A percentile compares a stretch with the other conserved stretches of the same genome.
These are phyloP conservation scores for Arctium minus DNA, from an alignment of 129 eudicot species.

Conservation along the genomic window DNA sequence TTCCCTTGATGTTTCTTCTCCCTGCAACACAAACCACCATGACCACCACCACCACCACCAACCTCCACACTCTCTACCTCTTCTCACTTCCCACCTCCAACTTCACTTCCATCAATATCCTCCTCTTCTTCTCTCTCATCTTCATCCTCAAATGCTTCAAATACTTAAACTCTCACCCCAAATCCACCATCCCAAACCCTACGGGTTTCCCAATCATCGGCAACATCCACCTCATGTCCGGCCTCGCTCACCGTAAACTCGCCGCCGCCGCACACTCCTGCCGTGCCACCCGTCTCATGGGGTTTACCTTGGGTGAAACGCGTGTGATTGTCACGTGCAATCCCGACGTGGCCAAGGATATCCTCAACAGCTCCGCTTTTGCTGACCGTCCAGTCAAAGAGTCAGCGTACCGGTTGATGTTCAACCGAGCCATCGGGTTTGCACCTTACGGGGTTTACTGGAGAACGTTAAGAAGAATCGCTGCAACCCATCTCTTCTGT, in stretches of 20 bases:
- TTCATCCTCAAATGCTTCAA: conserved; percentile 29
- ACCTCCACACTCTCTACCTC: conserved; percentile 42
- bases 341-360: conserved; percentile 76
- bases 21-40: conserved; percentile 21
- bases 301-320: conserved; percentile 78
- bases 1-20: not conserved
- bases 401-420: conserved; percentile 81
- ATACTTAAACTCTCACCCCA: conserved; percentile 43
- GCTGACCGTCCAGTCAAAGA: conserved; percentile 82
- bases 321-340: conserved; percentile 65
- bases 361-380: conserved; percentile 55
- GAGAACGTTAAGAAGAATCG: conserved; percentile 66
- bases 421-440: conserved; percentile 86
- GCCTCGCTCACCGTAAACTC: conserved; percentile 83
- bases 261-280: conserved; percentile 50
- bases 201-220: conserved; percentile 66
- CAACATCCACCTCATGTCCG: conserved; percentile 77
- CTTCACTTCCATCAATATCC: conserved; percentile 37
- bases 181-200: conserved; percentile 64
- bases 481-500: conserved; percentile 68
- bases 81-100: conserved; percentile 58
- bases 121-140: conserved; percentile 18
- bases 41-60: conserved; percentile 38
- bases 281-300: conserved; percentile 67
- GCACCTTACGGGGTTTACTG: conserved; percentile 92